Base-by-base conservation (phyloP, 768 basidiomycete species). In the Pleurotus salmoneostramineus region DNA sequence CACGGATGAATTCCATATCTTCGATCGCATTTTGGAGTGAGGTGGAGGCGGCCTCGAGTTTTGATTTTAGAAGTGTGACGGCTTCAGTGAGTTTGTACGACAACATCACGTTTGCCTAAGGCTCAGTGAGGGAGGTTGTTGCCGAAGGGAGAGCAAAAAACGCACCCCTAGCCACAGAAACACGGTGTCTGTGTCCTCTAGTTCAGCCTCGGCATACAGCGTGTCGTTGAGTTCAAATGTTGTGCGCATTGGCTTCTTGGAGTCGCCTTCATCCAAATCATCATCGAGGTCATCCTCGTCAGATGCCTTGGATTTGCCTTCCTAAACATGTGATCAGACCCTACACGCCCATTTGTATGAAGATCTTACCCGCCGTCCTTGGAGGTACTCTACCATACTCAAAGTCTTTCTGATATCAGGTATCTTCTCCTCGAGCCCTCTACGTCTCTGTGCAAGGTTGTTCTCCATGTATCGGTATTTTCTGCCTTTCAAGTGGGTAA, bases 401-500 rank as follows among this genome's bases (percentile, higher is more conserved):
- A 99, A 73, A 2, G 95, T 98, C 76, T 95, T 94, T 65, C 83
- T 83, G 66, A 98, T 93, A 70, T 99, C 97, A 0, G 96, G 95
- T 37, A 98, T 95, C 79, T 99, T 98, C 60, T 93, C 91, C 64
- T 95, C 89, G 4, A 98, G 78, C 14, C 88, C 84, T 52, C 80
- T 80, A 55, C 89, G 80, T 47, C 95, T 83, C 66, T 93, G 89
- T 5, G 85, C 76, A 50, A 95, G 77, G 68, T 85, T 95, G 12
- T 84, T 75, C 64, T 98, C 96, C 96, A 99, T 98, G 74, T 96
- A 98, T 50, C 91, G 89, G 78, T 99, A 98, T 79, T 99, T 98
- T 65, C 96, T 99, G 75, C 67, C 78, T 78, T 79, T 72, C 72
- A 64, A 64, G 57, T 64, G 48, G 60, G 61, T 63, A 61, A 55